Percentiles rank a stretch among this genome's conserved stretches.
These are phyloP conservation scores for Alternaria rosae DNA, from an alignment of 2,329 filamentous ascomycete genomes.

Conservation along the genomic window DNA sequence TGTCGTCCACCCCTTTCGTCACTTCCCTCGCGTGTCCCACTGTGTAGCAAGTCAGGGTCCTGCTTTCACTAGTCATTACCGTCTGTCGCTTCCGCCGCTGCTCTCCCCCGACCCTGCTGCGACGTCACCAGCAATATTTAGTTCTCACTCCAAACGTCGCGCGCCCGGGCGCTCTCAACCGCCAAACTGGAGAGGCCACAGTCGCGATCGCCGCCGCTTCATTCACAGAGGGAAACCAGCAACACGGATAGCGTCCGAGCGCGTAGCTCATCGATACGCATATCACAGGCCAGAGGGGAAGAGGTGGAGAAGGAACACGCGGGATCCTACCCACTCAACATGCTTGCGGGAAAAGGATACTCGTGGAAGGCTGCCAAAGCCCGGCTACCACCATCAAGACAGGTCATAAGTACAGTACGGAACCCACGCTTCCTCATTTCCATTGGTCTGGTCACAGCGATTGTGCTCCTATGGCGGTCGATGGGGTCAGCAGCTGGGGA, in stretches of 20 bases:
- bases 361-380: conserved; percentile 90
- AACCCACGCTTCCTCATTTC: conserved; percentile 80
- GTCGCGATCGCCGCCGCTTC: conserved; percentile 32
- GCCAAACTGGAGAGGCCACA: conserved; percentile 41
- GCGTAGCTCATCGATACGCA: conserved; percentile 40
- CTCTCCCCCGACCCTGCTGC: conserved; percentile 9
- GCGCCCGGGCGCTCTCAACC: conserved; percentile 21
- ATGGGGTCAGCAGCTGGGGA: conserved; percentile 81
- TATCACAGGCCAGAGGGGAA: conserved; percentile 41
- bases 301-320: conserved; percentile 31
- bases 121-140: conserved; percentile 10
- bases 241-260: conserved; percentile 38
- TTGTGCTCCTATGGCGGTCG: conserved; percentile 88
- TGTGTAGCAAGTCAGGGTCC: background rate
- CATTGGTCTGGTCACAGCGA: conserved; percentile 71
- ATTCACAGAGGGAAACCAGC: conserved; percentile 40
- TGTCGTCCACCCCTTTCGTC: conserved; percentile 4
- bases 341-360: conserved; percentile 91
- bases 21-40: background rate
- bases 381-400: conserved; percentile 78
- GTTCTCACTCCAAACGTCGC: conserved; percentile 4
- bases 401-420: conserved; percentile 68
- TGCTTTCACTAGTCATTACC: conserved; percentile 3
- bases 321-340: conserved; percentile 51
- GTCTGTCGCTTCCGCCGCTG: conserved; percentile 12